A percentile compares a stretch with the other conserved stretches of the same genome.
phyloP scores from a whole-genome alignment of 768 basidiomycete genomes.

The Pholiota conissans region DNA sequence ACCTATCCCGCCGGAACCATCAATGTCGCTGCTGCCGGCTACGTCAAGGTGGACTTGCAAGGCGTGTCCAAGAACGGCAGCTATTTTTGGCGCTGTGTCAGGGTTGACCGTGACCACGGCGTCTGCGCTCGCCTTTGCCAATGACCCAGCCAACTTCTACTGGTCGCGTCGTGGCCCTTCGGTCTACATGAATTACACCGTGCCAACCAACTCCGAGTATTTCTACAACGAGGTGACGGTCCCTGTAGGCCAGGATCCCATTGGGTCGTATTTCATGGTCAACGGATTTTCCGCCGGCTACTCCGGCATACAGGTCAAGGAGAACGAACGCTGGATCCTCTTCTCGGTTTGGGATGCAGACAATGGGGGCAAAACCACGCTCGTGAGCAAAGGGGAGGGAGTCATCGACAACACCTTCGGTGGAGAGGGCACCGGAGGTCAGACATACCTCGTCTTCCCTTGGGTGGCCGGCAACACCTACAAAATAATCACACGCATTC shows the following conservation, averaged over 20 bases:
- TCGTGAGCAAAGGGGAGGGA: conserved; percentile 17
- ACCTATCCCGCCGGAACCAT: conserved; percentile 16
- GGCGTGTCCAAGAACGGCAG: conserved; percentile 14
- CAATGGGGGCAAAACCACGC: conserved; percentile 16
- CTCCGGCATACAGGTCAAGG: no score
- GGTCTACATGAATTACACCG: conserved; percentile 15
- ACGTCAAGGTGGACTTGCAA: no score
- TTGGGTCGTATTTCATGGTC: no score
- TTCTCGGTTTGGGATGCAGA: no score
- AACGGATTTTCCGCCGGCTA: no score
- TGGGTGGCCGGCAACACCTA: conserved; percentile 17
- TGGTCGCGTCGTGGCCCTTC: conserved; percentile 19
- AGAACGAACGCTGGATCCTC: no score
- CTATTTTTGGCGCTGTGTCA: conserved; percentile 16
- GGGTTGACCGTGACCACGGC: conserved; percentile 15
- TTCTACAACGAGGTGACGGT: no score
- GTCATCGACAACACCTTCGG: conserved; percentile 14
- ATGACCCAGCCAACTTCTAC: conserved; percentile 15
- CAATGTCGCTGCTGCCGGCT: conserved; percentile 12
- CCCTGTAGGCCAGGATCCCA: no score
- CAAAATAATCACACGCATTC: conserved; percentile 18
- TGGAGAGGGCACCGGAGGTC: conserved; percentile 13
- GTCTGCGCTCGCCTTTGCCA: no score
- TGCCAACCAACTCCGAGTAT: conserved; percentile 12
- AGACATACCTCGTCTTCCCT: conserved; percentile 12